phyloP scores from a whole-genome alignment of 345 rosid species.

The Eucalyptus cladocalyx region DNA sequence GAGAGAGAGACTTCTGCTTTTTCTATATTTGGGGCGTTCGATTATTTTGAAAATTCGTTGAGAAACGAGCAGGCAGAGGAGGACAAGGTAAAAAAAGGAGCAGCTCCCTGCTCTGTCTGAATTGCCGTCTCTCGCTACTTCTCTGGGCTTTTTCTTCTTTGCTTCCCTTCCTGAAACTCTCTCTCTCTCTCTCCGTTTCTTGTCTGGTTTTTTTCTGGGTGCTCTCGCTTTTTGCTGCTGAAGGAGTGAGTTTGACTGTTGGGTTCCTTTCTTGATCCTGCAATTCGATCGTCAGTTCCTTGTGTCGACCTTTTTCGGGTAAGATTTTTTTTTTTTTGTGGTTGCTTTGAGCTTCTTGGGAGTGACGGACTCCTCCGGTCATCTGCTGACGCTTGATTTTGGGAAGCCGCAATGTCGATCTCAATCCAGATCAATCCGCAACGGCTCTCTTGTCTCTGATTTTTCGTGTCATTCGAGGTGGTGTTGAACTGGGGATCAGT shows the following conservation, averaged over 20 bases:
- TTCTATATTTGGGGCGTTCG: neutral
- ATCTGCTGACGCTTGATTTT: neutral
- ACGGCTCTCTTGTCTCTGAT: neutral
- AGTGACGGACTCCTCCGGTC: neutral
- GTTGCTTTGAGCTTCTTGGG: neutral
- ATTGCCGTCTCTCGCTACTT: neutral
- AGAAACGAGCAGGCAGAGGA: neutral
- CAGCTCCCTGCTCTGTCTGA: neutral
- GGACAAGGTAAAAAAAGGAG: neutral
- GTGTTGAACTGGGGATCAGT: neutral
- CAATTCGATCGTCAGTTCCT: neutral
- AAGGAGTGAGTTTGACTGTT: neutral
- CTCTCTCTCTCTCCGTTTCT: neutral
- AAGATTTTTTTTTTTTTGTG: neutral
- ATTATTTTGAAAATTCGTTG: neutral
- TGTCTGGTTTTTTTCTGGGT: neutral
- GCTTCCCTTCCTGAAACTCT: neutral
- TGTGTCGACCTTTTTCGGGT: neutral
- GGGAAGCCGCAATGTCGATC: neutral
- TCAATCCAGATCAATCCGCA: neutral
- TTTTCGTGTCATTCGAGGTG: neutral
- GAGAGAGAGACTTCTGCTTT: neutral
- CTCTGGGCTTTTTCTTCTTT: neutral
- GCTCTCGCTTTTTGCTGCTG: neutral
- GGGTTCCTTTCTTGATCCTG: neutral